phyloP scores from a whole-genome alignment of 2,329 filamentous ascomycete species.

The Exophiala lecanii-corni region DNA sequence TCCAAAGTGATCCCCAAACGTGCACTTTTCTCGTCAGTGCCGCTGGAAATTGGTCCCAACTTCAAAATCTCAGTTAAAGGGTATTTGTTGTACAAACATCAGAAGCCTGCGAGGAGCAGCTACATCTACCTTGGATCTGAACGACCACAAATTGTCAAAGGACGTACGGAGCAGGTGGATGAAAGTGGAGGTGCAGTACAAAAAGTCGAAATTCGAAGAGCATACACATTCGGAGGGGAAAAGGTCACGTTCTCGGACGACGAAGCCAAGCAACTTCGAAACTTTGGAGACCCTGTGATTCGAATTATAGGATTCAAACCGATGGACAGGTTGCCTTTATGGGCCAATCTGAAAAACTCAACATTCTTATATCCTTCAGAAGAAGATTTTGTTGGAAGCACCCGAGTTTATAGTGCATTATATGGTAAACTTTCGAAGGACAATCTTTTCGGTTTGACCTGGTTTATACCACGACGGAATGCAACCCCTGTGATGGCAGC shows the following conservation, averaged over 20 bases:
- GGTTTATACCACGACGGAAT: constrained; percentile 81
- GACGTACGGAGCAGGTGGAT: constrained; percentile 69
- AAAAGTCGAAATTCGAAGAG: constrained; percentile 78
- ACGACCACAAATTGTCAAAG: constrained; percentile 70
- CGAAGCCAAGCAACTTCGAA: constrained; percentile 70
- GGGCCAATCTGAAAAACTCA: constrained; percentile 81
- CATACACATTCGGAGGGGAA: constrained; percentile 92
- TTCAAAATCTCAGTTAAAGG: constrained; percentile 88
- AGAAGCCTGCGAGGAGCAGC: constrained; percentile 73
- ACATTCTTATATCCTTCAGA: constrained; percentile 94
- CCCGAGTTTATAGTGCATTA: constrained; percentile 84
- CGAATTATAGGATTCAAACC: constrained; percentile 94
- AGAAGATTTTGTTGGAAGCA: constrained; percentile 82
- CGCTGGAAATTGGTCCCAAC: constrained; percentile 79
- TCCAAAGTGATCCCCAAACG: constrained; percentile 84
- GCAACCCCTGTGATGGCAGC: constrained; percentile 75
- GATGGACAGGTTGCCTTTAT: constrained; percentile 65
- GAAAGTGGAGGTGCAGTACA: constrained; percentile 70
- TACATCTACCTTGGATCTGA: constrained; percentile 90
- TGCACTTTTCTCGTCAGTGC: constrained; percentile 79
- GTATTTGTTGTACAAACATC: constrained; percentile 81
- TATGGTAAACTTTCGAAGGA: constrained; percentile 79
- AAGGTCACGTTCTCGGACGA: constrained; percentile 81
- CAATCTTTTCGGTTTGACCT: constrained; percentile 78
- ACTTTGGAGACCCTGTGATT: constrained; percentile 78